Evolutionary conservation across 1,139 yeast genomes (phyloP).

Genomic region (Yamadazyma triangularis): DNA sequence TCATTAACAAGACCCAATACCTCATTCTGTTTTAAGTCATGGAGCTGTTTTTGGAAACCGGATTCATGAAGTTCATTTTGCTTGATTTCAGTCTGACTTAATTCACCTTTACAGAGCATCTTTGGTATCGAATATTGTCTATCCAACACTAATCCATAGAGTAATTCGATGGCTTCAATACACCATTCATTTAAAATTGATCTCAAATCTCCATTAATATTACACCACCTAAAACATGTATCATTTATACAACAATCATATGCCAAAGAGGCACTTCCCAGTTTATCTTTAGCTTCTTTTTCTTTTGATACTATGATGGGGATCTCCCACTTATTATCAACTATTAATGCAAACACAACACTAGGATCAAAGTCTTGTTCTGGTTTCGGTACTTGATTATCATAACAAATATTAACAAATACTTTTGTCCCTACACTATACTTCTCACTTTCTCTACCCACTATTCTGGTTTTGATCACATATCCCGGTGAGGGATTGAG

Average conservation of each 20-base stretch:
- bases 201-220: conserved; percentile 46
- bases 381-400: conserved; percentile 54
- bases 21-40: conserved; percentile 34
- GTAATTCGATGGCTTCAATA: conserved; percentile 61
- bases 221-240: conserved; percentile 58
- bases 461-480: conserved; percentile 57
- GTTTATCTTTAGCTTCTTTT: conserved; percentile 59
- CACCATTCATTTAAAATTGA: conserved; percentile 57
- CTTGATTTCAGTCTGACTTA: conserved; percentile 31
- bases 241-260: conserved; percentile 74
- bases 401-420: conserved; percentile 75
- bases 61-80: conserved; percentile 24
- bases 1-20: conserved; percentile 40
- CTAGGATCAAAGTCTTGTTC: conserved; percentile 49
- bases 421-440: conserved; percentile 50
- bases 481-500: conserved; percentile 54
- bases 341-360: conserved; percentile 58
- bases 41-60: conserved; percentile 29
- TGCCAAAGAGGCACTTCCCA: conserved; percentile 59
- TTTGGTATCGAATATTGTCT: conserved; percentile 53
- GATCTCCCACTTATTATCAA: conserved; percentile 77
- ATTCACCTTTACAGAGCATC: conserved; percentile 56
- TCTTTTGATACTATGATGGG: conserved; percentile 68
- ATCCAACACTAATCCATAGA: conserved; percentile 34
- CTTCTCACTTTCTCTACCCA: conserved; percentile 19